Evolutionary conservation across 164 flowering plant genomes (phyloP), one percentile per base, ranked within the genome.

Genomic region (Berberis thunbergii): DNA sequence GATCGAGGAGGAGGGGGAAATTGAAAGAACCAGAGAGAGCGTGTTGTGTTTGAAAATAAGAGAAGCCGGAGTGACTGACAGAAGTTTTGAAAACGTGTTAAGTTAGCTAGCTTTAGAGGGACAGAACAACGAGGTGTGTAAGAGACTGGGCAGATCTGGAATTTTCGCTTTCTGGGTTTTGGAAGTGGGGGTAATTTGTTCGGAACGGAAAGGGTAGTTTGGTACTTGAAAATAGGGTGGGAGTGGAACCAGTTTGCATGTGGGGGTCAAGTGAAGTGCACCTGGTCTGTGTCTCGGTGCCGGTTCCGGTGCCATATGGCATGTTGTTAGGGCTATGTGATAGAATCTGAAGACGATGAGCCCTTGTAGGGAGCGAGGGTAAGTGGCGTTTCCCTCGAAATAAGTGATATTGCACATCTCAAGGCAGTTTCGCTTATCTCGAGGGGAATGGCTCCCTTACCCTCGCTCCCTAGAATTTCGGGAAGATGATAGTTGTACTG

Each of bases 41-140:
- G 26, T 26, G 26, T 26, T 26, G n/a, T n/a, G n/a, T n/a, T 59
- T 77, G 74, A 67, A 62, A n/a, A 4, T 2, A 38, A 12, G 58
- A 52, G 65, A 74, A 45, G 61, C 9, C 2, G 42, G 9, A 39
- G 26, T n/a, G 6, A 43, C 72, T 69, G 74, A 70, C 72, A 45
- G 5, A 59, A 13, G 48, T 13, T 56, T 56, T 54, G 49, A 65
- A 65, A 60, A 52, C 67, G 59, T 64, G 66, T 60, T 54, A 4
- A 12, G 4, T 6, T 54, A 73, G 68, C 70, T 63, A 41, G 72
- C 78, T 75, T 75, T 78, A 65, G 56, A 67, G 72, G 52, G 76
- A 70, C 78, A 75, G 5, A 71, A 77, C 73, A 62, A 73, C 72
- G 61, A 76, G 72, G 69, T 40, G 63, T 45, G 50, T 41, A 45